Percentiles rank a stretch among this genome's conserved stretches.
phyloP scores from a whole-genome alignment of 805 yeast species.

The Candida pini region DNA sequence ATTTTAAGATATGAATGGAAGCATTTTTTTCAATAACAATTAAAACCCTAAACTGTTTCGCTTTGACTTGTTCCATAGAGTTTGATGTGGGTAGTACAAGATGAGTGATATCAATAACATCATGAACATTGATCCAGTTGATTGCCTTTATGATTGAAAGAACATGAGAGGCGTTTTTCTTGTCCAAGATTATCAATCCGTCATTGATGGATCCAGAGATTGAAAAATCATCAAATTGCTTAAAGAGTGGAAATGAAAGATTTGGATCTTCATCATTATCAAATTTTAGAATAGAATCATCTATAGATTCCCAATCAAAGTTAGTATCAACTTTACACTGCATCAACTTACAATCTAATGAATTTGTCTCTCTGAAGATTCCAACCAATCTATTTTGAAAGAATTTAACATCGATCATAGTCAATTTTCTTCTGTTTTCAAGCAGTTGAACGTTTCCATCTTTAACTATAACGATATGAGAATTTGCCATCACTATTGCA shows the following conservation, averaged over 20 bases:
- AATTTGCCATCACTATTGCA: slow-evolving; percentile 16
- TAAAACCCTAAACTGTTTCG: neutral
- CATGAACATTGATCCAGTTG: slow-evolving; percentile 2
- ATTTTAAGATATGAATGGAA: slow-evolving; percentile 5
- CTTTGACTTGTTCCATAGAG: too few relatives aligned
- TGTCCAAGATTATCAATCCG: too few relatives aligned
- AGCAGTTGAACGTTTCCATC: slow-evolving; percentile 9
- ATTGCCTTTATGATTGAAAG: neutral
- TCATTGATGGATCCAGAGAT: too few relatives aligned
- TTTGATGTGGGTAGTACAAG: slow-evolving; percentile 1
- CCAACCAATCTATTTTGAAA: slow-evolving; percentile 3
- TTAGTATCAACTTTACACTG: neutral
- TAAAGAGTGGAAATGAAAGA: neutral
- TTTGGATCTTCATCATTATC: too few relatives aligned
- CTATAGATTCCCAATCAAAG: neutral
- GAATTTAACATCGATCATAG: slow-evolving; percentile 1
- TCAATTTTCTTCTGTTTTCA: slow-evolving; percentile 1
- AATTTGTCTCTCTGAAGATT: slow-evolving; percentile 2
- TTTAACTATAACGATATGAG: slow-evolving; percentile 14
- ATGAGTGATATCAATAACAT: slow-evolving; percentile 8
- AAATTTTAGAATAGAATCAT: neutral
- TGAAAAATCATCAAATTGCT: slow-evolving; percentile 8
- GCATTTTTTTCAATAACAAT: slow-evolving; percentile 4
- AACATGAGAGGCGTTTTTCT: neutral
- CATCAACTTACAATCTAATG: neutral